phyloP scores from a whole-genome alignment of 352 stramenopile genomes.

The Hyaloperonospora brassicae region DNA sequence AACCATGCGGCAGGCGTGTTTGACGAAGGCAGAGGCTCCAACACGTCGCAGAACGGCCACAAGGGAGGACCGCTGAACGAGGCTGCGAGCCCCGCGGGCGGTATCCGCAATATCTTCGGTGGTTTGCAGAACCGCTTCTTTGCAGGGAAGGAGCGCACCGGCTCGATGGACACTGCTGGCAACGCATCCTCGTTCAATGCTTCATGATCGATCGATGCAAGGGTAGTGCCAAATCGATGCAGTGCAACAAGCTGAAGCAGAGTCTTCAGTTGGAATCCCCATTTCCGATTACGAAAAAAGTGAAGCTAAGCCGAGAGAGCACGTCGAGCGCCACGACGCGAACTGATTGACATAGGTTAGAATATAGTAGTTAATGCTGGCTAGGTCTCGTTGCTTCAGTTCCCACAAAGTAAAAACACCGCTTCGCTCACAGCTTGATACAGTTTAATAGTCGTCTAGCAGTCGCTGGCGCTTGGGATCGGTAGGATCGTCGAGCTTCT shows the following conservation, averaged over 20 bases:
- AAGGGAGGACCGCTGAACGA: slow-evolving; percentile 33
- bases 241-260: slow-evolving; percentile 13
- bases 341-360: slow-evolving; percentile 25
- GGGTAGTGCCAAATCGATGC: slow-evolving; percentile 16
- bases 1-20: slow-evolving; percentile 14
- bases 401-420: not conserved
- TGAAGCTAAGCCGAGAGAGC: too few species aligned
- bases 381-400: slow-evolving; percentile 11
- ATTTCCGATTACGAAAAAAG: too few species aligned
- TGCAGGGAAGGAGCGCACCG: slow-evolving; percentile 45
- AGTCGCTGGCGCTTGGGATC: slow-evolving; percentile 70
- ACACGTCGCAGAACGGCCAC: slow-evolving; percentile 27
- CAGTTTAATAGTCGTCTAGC: slow-evolving; percentile 44
- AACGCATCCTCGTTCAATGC: slow-evolving; percentile 26
- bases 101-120: slow-evolving; percentile 57
- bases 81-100: slow-evolving; percentile 29
- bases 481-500: slow-evolving; percentile 41
- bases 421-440: not conserved
- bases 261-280: too few species aligned
- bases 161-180: slow-evolving; percentile 43
- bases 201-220: slow-evolving; percentile 12
- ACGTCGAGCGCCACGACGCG: not conserved
- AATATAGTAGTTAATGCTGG: slow-evolving; percentile 25
- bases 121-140: slow-evolving; percentile 70
- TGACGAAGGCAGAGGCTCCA: slow-evolving; percentile 22